Base-by-base conservation (phyloP, 2,329 filamentous ascomycete species). In the Fusarium sp. region DNA sequence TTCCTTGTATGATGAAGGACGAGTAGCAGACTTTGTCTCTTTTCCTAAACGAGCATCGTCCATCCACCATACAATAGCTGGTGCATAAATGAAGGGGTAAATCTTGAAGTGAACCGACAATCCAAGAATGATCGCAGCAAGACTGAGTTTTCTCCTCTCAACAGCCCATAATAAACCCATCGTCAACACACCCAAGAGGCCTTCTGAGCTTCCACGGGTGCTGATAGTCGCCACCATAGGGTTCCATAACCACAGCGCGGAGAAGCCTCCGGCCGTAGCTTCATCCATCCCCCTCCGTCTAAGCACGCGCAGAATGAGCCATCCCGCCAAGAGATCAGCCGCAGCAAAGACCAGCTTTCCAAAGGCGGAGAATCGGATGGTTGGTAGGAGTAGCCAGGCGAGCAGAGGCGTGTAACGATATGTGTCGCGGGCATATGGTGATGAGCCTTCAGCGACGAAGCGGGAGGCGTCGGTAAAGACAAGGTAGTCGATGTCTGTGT, bases 181-280 rank as follows among this genome's bases (percentile, higher is more conserved):
- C 11, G 97, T 94, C 80, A 98, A 87, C 1, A 96, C 94, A 22
- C 94, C 95, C 13, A 99, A 83, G 18, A 99, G 81, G 0, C 96
- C 96, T 83, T 99, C 96, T 0, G 95, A 96, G 83, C 95, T 98
- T 20, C 96, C 96, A 55, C 96, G 87, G 18, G 96, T 98, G 83
- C 94, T 98, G 79, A 99, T 99, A 42, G 95, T 94, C 0, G 96
- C 96, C 15, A 98, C 96, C 95, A 99, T 98, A 0, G 96, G 96
- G 79, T 99, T 99, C 80, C 98, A 88, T 69, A 98, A 85, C 96
- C 96, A 99, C 44, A 98, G 92, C 74, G 92, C 91, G 2, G 95
- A 93, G 78, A 94, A 98, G 69, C 89, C 90, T 70, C 95, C 85
- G 3, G 94, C 94, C 3, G 86, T 82, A 26, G 85, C 83, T 13